Evolutionary conservation across 176 grass and related monocot species (phyloP).

Genomic region (Oryza coarctata): DNA sequence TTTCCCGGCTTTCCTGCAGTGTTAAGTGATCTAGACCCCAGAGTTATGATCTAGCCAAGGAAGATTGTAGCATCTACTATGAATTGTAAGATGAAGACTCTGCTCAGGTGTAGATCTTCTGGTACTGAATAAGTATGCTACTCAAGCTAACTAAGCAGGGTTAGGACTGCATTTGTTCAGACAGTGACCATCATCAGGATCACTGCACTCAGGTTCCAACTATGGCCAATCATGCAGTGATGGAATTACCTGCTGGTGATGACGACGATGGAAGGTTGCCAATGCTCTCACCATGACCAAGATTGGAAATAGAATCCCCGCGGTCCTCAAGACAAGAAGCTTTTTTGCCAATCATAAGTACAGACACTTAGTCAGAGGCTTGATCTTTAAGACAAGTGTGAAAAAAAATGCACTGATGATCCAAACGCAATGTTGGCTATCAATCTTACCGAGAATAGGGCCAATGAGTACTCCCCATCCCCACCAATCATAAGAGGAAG

Average conservation of each 20-base stretch:
- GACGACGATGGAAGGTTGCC: conserved; percentile 58
- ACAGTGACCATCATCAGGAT: background rate
- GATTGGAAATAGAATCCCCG: conserved; percentile 72
- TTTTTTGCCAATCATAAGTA: conserved; percentile 21
- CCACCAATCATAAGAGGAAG: conserved; percentile 70
- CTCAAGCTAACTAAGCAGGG: background rate
- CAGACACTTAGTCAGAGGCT: background rate
- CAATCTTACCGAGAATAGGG: conserved; percentile 71
- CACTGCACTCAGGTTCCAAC: background rate
- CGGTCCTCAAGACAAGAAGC: conserved; percentile 69
- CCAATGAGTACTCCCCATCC: conserved; percentile 68
- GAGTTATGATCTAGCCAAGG: conserved; percentile 38
- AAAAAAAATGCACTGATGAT: background rate
- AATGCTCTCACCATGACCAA: conserved; percentile 66
- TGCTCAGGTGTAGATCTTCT: background rate
- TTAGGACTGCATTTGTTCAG: background rate
- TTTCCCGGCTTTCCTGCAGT: conserved; percentile 43
- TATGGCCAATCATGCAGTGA: background rate
- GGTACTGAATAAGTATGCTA: background rate
- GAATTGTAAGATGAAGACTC: conserved; percentile 4
- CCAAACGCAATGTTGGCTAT: background rate
- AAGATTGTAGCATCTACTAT: background rate
- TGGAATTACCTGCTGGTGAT: conserved; percentile 59
- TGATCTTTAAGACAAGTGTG: background rate
- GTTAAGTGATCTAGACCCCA: conserved; percentile 51